phyloP scores from a whole-genome alignment of 441 rosid genomes.

The Arabidopsis hybrid region DNA sequence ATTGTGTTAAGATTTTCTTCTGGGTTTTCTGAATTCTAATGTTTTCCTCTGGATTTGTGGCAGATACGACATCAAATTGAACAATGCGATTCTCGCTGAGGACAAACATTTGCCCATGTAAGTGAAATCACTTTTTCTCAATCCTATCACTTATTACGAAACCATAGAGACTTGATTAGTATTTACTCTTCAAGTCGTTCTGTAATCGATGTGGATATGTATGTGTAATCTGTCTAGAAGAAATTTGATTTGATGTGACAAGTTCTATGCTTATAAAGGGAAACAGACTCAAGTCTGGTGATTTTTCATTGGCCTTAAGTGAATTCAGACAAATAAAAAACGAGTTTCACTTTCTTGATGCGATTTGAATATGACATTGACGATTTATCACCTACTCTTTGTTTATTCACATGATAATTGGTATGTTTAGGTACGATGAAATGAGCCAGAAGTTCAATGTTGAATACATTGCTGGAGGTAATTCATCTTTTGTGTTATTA shows the following conservation, averaged over 20 bases:
- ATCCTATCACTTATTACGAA: not conserved
- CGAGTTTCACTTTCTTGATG: not conserved
- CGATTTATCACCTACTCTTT: not conserved
- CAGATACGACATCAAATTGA: conserved; percentile 76
- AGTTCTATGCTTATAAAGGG: not conserved
- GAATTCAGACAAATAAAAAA: not conserved
- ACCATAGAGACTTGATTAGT: not conserved
- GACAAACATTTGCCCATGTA: conserved; percentile 95
- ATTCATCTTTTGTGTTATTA: conserved; percentile 11
- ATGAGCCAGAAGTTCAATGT: conserved; percentile 64
- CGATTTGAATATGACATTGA: not conserved
- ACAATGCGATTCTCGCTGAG: conserved; percentile 95
- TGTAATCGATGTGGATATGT: not conserved
- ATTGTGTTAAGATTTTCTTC: not conserved
- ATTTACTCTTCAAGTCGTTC: conserved; percentile 7
- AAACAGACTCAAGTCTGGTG: not conserved
- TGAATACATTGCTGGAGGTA: conserved; percentile 98
- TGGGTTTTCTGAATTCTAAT: not conserved
- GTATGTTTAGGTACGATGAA: conserved; percentile 75
- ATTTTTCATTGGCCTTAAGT: not conserved
- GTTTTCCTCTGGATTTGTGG: not conserved
- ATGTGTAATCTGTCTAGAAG: not conserved
- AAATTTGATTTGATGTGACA: conserved; percentile 14
- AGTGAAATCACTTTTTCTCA: conserved; percentile 34
- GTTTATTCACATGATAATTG: not conserved